Conservation (phyloP, 164 flowering plant genomes). For the Platanus orientalis region DNA sequence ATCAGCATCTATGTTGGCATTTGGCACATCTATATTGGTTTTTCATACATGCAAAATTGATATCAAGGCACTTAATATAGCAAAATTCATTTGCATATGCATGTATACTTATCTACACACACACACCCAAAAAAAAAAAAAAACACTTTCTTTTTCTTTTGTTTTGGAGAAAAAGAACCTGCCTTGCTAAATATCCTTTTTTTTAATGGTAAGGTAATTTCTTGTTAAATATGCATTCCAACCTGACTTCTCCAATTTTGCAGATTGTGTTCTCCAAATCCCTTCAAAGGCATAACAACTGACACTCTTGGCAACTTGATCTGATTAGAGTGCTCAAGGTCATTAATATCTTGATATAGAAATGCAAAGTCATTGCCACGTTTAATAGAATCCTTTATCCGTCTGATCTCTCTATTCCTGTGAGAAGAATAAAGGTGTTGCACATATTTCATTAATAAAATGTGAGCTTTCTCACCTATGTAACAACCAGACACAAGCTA, state of each 20-base stretch:
- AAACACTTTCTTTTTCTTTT: too few relatives aligned
- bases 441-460: slow-evolving; percentile 1
- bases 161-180: not conserved
- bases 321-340: slow-evolving; percentile 86
- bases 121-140: too few relatives aligned
- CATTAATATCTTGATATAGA: slow-evolving; percentile 68
- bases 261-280: slow-evolving; percentile 96
- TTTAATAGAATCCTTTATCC: slow-evolving; percentile 43
- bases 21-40: too few relatives aligned
- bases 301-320: slow-evolving; percentile 74
- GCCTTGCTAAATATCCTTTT: not conserved
- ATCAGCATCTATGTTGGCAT: too few relatives aligned
- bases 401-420: slow-evolving; percentile 75
- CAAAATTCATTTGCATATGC: too few relatives aligned
- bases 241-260: slow-evolving; percentile 99
- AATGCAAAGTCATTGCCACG: slow-evolving; percentile 79
- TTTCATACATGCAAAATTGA: too few relatives aligned
- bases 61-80: too few relatives aligned
- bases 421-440: slow-evolving; percentile 1
- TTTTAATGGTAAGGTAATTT: too few relatives aligned
- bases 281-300: slow-evolving; percentile 96
- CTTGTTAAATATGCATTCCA: slow-evolving; percentile 8
- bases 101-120: too few relatives aligned
- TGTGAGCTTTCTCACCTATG: not conserved
- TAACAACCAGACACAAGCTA: not conserved